Evolutionary conservation across 2,329 filamentous ascomycete species (phyloP).

Genomic region (Fusarium longipes): DNA sequence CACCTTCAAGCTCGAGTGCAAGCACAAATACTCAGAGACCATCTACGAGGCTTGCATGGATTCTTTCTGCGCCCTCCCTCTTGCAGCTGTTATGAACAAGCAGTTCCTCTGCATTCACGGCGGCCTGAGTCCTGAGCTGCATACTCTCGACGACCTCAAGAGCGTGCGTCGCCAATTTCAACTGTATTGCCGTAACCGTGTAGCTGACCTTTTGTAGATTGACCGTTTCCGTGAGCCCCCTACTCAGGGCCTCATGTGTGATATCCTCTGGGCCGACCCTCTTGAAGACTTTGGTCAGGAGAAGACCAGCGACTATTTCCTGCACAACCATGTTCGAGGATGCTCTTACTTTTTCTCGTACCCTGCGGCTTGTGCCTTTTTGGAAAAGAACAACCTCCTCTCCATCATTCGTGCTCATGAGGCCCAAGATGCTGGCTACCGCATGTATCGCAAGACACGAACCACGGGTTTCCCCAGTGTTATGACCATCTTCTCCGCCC

Average conservation of each 20-base stretch:
- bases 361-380: conserved; percentile 93
- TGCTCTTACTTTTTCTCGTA: conserved; percentile 99
- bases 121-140: conserved; percentile 92
- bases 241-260: conserved; percentile 98
- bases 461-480: conserved; percentile 99
- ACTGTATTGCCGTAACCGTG: not conserved
- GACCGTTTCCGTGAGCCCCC: conserved; percentile 98
- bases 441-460: conserved; percentile 98
- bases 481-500: conserved; percentile 99
- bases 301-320: conserved; percentile 96
- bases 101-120: conserved; percentile 99
- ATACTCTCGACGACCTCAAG: conserved; percentile 94
- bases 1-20: conserved; percentile 99
- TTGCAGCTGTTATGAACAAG: conserved; percentile 99
- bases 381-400: conserved; percentile 98
- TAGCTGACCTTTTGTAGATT: conserved; percentile 67
- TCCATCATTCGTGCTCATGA: conserved; percentile 98
- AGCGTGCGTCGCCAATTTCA: conserved; percentile 67
- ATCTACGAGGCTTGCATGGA: conserved; percentile 99
- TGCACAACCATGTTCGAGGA: conserved; percentile 97
- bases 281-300: conserved; percentile 98
- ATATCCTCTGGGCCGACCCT: conserved; percentile 98
- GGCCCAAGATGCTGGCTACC: conserved; percentile 96
- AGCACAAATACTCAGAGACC: conserved; percentile 98
- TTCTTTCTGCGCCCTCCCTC: conserved; percentile 91